Evolutionary conservation across 2,329 filamentous ascomycete species (phyloP).

Genomic region (Aspergillus flavus): DNA sequence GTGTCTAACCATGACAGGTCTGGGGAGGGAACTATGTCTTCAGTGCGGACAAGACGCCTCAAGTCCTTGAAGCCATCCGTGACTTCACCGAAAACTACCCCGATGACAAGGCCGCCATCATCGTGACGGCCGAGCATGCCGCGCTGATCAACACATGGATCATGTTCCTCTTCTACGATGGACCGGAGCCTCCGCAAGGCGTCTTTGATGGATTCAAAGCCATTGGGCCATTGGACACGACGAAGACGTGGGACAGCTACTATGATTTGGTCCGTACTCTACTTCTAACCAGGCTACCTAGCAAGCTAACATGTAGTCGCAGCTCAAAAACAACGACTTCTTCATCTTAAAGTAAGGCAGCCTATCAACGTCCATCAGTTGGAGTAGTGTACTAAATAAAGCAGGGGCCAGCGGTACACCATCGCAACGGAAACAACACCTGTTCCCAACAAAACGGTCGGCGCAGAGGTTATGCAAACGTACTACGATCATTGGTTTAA

Average conservation of each 20-base stretch:
- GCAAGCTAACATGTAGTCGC: not conserved
- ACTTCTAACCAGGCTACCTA: not conserved
- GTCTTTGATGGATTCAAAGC: conserved; percentile 61
- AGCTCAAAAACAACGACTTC: conserved; percentile 47
- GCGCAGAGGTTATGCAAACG: conserved; percentile 32
- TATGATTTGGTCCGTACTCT: conserved; percentile 46
- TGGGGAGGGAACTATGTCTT: conserved; percentile 54
- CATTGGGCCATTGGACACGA: conserved; percentile 49
- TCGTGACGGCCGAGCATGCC: conserved; percentile 56
- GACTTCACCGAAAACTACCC: conserved; percentile 51
- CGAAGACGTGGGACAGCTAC: conserved; percentile 51
- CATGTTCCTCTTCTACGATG: conserved; percentile 67
- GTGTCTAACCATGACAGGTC: conserved; percentile 27
- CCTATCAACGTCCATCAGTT: not conserved
- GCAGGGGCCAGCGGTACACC: conserved; percentile 42
- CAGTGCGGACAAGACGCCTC: conserved; percentile 37
- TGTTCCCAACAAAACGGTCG: conserved; percentile 35
- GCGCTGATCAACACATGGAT: conserved; percentile 58
- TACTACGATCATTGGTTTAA: conserved; percentile 39
- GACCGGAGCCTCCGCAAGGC: conserved; percentile 52
- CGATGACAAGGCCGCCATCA: conserved; percentile 63
- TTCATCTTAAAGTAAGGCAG: conserved; percentile 28
- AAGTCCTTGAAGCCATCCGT: conserved; percentile 35
- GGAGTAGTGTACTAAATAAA: conserved; percentile 7
- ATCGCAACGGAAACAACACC: conserved; percentile 45